Conservation (phyloP, 176 grass and related monocot species). For the Secale cereale region DNA sequence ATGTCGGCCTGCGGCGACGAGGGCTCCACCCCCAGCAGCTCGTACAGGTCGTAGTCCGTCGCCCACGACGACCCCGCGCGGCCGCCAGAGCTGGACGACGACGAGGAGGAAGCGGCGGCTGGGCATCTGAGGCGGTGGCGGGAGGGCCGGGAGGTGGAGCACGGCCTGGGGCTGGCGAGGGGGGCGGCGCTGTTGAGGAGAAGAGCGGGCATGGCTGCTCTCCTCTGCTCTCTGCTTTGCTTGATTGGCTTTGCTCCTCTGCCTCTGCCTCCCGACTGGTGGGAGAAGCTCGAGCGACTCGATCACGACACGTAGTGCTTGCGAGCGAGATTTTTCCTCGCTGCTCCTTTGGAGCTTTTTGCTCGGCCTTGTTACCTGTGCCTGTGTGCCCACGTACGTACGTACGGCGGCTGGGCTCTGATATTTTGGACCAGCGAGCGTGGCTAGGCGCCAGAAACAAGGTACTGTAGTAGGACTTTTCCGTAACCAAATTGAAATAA, state of each 20-base stretch:
- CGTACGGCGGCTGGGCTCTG: not conserved
- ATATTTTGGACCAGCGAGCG: constrained; percentile 29
- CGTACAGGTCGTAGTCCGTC: constrained; percentile 77
- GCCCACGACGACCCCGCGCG: constrained; percentile 46
- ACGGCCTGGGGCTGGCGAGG: not conserved
- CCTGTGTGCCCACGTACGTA: not conserved
- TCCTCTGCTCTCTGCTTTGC: not conserved
- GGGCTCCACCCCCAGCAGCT: constrained; percentile 71
- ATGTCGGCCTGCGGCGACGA: constrained; percentile 65
- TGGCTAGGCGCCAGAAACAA: not conserved
- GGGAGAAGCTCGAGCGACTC: not conserved
- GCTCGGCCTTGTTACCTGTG: not conserved
- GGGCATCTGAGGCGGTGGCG: constrained; percentile 21
- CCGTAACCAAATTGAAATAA: not conserved
- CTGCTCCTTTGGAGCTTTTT: constrained; percentile 1
- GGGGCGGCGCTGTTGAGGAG: constrained; percentile 38
- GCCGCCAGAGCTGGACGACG: not conserved
- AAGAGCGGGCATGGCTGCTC: constrained; percentile 38
- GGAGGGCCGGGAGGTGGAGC: too few relatives aligned
- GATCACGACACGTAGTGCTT: not conserved
- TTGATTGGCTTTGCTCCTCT: not conserved
- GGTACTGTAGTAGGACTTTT: not conserved
- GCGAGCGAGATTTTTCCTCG: not conserved
- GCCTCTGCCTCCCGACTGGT: not conserved
- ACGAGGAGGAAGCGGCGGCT: constrained; percentile 28